Conservation (phyloP, 129 eudicot genomes). For the Apium graveolens region DNA sequence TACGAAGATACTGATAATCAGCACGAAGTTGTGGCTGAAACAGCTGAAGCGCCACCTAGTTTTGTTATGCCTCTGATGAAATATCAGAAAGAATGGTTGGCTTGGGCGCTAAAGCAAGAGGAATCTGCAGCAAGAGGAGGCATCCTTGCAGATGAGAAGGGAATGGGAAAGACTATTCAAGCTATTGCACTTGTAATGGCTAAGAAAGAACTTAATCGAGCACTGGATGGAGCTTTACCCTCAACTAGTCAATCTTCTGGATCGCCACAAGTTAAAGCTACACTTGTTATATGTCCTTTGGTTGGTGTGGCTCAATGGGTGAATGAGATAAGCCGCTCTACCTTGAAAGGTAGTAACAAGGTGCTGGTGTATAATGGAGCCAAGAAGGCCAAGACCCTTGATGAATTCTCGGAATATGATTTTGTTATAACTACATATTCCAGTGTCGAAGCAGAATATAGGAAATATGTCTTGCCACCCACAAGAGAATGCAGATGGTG, state of each 20-base stretch:
- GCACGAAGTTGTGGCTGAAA: conserved; percentile 52
- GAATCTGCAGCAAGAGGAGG: conserved; percentile 76
- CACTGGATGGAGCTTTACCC: conserved; percentile 17
- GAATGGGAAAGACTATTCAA: conserved; percentile 92
- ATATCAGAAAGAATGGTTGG: conserved; percentile 94
- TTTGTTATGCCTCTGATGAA: conserved; percentile 70
- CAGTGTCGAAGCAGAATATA: conserved; percentile 66
- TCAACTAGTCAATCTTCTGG: conserved; percentile 30
- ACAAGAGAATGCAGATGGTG: conserved; percentile 70
- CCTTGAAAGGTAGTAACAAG: conserved; percentile 70
- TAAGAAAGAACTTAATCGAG: conserved; percentile 45
- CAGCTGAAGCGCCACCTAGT: conserved; percentile 52
- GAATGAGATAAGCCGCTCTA: conserved; percentile 63
- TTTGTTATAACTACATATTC: conserved; percentile 85
- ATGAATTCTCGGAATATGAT: conserved; percentile 61
- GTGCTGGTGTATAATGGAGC: conserved; percentile 78
- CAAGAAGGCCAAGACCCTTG: conserved; percentile 40
- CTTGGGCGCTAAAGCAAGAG: conserved; percentile 90
- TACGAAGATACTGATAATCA: too few species aligned
- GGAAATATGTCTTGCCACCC: conserved; percentile 75
- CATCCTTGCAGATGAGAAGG: conserved; percentile 94
- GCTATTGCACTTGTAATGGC: conserved; percentile 94
- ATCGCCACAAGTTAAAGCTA: conserved; percentile 51
- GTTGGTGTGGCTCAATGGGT: conserved; percentile 87
- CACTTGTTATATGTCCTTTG: conserved; percentile 86